Evolutionary conservation across 2,329 filamentous ascomycete genomes (phyloP).

Genomic region (Cladobotryum protrusum): DNA sequence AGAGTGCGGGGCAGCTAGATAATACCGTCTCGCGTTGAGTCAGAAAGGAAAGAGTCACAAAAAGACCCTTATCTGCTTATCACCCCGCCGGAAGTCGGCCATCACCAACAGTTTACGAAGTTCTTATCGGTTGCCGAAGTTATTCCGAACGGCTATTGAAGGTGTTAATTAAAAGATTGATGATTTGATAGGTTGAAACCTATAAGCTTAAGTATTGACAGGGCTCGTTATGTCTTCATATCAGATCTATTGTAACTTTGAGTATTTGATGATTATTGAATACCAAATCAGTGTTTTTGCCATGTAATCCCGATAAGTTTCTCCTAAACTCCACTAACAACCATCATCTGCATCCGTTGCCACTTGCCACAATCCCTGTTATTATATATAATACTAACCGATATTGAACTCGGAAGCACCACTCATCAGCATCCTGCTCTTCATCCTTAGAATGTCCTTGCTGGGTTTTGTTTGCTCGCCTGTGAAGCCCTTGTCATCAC

Average conservation of each 20-base stretch:
- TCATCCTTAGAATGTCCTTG: constrained; percentile 49
- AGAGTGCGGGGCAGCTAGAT: constrained; percentile 6
- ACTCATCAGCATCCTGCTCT: constrained; percentile 59
- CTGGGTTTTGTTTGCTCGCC: constrained; percentile 24
- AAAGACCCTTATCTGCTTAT: constrained; percentile 12
- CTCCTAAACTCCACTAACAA: too few relatives aligned
- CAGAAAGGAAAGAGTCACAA: constrained; percentile 5
- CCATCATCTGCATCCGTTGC: too few relatives aligned
- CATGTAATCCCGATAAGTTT: too few relatives aligned
- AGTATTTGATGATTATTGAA: too few relatives aligned
- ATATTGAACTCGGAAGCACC: constrained; percentile 63
- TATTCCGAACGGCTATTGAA: too few relatives aligned
- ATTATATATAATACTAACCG: constrained; percentile 35
- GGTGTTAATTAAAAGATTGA: too few relatives aligned
- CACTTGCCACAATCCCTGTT: too few relatives aligned
- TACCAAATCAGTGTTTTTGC: too few relatives aligned
- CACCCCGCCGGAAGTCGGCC: constrained; percentile 10
- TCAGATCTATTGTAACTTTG: too few relatives aligned
- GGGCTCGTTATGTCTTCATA: too few relatives aligned
- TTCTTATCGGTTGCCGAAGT: not conserved
- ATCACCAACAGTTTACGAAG: not conserved
- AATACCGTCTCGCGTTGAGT: constrained; percentile 8
- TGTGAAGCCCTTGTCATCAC: constrained; percentile 30
- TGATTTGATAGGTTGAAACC: too few relatives aligned
- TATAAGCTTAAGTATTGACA: too few relatives aligned